Base-by-base conservation (phyloP, 139 green algal species). In the Volvox reticuliferus region DNA sequence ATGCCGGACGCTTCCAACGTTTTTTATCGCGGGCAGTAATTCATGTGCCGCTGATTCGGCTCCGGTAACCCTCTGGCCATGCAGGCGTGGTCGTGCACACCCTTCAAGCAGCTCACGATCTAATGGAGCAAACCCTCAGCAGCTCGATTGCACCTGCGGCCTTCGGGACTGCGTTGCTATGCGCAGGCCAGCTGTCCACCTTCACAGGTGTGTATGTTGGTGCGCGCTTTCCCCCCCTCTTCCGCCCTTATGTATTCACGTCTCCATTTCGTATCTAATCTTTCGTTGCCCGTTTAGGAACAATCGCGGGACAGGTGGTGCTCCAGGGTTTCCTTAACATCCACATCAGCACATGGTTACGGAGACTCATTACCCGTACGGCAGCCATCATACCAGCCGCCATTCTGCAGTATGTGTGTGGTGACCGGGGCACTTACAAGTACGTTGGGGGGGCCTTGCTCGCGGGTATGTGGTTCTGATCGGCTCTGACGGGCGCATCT, bases 101-200 rank as follows among this genome's bases (percentile, higher is more conserved):
- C 16, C 91, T 96, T 19, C 94, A 96, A 82, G 94, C 93, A 44
- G 94, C 94, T 30, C 94, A 96, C 73, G 94, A 96, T 62, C 71
- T 96, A 35, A 95, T 96, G 93, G 94, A 96, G 83, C 92, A 92
- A 55, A 90, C 93, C 22, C 82, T 96, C 17, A 91, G 61, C 80
- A 92, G 69, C 77, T 89, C 69, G 32, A 80, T 93, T 16, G 94
- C 94, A 9, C 94, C 94, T 2, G 91, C 88, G 2, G 94, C 94
- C 0, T 96, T 96, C 81, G 94, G 94, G 24, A 80, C 93, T 50
- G 94, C 94, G n/a, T 86, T 96, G 82, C 83, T 96, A 32, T 94
- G 92, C 79, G 92, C 94, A 0, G 93, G 94, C 35, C 94, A 96
- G 91, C 93, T 96, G 35, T 94, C 91, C 73, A 95, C 94, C 12